Percentiles rank a stretch among this genome's conserved stretches.
These are phyloP conservation scores for Hypoxylon sp. DNA, from an alignment of 2,329 filamentous ascomycete species.

Conservation along the genomic window DNA sequence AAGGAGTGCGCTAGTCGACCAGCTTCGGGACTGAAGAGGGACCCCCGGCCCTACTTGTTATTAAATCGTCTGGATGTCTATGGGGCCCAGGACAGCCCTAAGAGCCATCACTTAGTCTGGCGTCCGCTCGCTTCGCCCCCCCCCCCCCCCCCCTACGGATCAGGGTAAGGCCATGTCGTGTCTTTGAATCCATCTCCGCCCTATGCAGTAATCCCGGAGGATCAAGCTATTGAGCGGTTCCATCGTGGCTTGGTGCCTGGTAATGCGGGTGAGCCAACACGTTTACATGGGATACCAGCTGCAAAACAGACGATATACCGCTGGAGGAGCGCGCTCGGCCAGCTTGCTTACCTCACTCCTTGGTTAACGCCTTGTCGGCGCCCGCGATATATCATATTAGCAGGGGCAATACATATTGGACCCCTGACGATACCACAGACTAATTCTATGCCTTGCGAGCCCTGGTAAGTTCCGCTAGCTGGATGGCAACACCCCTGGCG, in stretches of 20 bases:
- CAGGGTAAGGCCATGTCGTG: constrained; percentile 1
- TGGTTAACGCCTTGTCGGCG: constrained; percentile 1
- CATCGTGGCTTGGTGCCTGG: constrained; percentile 1
- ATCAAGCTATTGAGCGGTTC: constrained; percentile 14
- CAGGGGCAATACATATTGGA: constrained; percentile 11
- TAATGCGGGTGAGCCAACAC: constrained; percentile 2
- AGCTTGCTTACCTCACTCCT: constrained; percentile 16
- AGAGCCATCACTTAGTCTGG: neutral
- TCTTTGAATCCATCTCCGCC: constrained; percentile 4
- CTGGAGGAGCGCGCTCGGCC: constrained; percentile 11
- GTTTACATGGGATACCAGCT: constrained; percentile 11
- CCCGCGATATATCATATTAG: too few relatives aligned
- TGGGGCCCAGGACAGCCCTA: constrained; percentile 16
- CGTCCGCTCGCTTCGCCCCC: neutral
- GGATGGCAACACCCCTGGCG: neutral
- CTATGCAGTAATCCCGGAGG: constrained; percentile 13
- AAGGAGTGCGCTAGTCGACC: neutral
- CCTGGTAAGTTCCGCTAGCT: constrained; percentile 9
- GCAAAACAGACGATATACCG: constrained; percentile 14
- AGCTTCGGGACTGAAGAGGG: neutral
- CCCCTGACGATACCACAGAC: constrained; percentile 11
- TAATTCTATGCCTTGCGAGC: too few relatives aligned
- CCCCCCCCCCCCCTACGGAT: constrained; percentile 1
- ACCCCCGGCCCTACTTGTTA: constrained; percentile 19
- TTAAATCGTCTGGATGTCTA: neutral